These are phyloP conservation scores for Kodamaea ohmeri DNA, from an alignment of 1,139 yeast species.

Conservation along the genomic window DNA sequence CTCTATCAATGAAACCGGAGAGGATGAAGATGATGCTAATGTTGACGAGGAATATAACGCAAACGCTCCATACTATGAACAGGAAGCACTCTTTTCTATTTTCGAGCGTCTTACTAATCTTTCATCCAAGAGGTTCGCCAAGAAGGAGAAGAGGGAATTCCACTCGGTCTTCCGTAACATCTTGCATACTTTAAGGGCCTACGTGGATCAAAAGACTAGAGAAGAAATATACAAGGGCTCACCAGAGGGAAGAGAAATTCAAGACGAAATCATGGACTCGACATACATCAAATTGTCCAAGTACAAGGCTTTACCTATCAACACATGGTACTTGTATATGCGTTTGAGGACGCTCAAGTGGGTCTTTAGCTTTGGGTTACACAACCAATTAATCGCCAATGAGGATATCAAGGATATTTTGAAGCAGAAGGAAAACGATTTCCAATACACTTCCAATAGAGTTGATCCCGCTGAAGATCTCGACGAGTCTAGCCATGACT, in stretches of 20 bases:
- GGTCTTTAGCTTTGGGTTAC: constrained; percentile 70
- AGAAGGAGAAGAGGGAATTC: constrained; percentile 59
- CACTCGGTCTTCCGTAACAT: constrained; percentile 66
- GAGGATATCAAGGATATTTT: constrained; percentile 43
- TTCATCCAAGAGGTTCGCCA: constrained; percentile 55
- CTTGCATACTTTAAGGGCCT: constrained; percentile 45
- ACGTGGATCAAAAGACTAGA: constrained; percentile 41
- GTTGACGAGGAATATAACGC: constrained; percentile 43
- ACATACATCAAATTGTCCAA: constrained; percentile 56
- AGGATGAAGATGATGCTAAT: constrained; percentile 21
- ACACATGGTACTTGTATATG: constrained; percentile 63
- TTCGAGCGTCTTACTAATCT: constrained; percentile 49
- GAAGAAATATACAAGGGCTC: constrained; percentile 32
- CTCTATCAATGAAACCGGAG: constrained; percentile 22
- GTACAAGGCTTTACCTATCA: constrained; percentile 56
- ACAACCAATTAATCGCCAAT: constrained; percentile 57
- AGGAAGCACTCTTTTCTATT: constrained; percentile 45
- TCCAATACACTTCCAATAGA: constrained; percentile 8
- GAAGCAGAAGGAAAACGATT: constrained; percentile 39
- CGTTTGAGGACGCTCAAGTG: constrained; percentile 64
- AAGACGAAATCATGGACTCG: constrained; percentile 31
- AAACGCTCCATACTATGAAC: constrained; percentile 59
- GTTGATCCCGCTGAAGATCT: neutral
- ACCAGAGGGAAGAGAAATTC: constrained; percentile 42
- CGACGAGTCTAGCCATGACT: constrained; percentile 11